Evolutionary conservation across 2,329 filamentous ascomycete genomes (phyloP).

Genomic region (Diaporthe citri): DNA sequence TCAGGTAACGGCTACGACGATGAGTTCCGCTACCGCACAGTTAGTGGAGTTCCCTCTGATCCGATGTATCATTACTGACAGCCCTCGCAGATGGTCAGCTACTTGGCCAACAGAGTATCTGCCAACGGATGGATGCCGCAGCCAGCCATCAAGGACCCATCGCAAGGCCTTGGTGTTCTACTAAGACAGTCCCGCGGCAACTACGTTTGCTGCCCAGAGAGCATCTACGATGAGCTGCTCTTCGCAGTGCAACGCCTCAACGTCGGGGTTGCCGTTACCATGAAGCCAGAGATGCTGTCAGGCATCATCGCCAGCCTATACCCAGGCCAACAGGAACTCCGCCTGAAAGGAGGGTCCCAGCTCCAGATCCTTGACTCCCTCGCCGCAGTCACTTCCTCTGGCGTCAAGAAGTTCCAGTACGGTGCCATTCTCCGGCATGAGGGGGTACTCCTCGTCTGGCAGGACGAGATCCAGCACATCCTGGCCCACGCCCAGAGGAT

Average conservation of each 20-base stretch:
- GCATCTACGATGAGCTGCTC: constrained; percentile 53
- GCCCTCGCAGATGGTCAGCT: constrained; percentile 48
- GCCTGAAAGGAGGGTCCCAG: constrained; percentile 56
- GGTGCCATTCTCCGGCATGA: constrained; percentile 58
- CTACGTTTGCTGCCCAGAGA: constrained; percentile 57
- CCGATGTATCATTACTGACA: background rate
- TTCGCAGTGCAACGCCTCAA: constrained; percentile 59
- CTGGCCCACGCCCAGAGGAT: constrained; percentile 52
- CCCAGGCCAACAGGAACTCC: constrained; percentile 56
- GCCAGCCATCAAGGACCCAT: constrained; percentile 39
- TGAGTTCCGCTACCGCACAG: constrained; percentile 50
- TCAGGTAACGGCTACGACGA: constrained; percentile 44
- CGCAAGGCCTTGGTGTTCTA: constrained; percentile 52
- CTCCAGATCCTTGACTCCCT: constrained; percentile 60
- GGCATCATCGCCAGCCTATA: constrained; percentile 57
- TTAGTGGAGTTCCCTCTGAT: constrained; percentile 37
- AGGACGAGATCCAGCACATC: constrained; percentile 56
- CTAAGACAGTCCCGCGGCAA: constrained; percentile 54
- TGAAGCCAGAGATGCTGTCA: constrained; percentile 61
- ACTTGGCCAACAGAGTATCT: constrained; percentile 47
- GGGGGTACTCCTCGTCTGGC: constrained; percentile 57
- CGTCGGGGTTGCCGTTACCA: constrained; percentile 60
- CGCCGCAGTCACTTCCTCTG: constrained; percentile 52
- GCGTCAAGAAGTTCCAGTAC: constrained; percentile 57
- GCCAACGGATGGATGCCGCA: constrained; percentile 49